Percentiles rank a stretch among this genome's conserved stretches.
phyloP scores from a whole-genome alignment of 192 early-diverging fungal species.

The Podila epigama region DNA sequence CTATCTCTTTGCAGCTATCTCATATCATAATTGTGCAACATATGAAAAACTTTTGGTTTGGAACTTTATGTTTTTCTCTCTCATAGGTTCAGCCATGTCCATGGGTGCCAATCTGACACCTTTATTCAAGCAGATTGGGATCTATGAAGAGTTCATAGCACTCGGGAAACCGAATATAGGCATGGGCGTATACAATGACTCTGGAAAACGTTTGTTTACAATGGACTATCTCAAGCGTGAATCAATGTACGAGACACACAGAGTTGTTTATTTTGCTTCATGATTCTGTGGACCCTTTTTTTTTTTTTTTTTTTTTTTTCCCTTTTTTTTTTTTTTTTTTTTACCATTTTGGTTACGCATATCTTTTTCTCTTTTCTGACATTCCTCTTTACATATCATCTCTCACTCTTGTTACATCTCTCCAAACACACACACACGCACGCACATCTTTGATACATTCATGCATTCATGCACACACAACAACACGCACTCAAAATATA shows the following conservation, averaged over 20 bases:
- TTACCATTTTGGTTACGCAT: no score
- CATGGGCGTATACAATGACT: neutral
- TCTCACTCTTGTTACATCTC: neutral
- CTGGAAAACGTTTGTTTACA: neutral
- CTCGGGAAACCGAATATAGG: neutral
- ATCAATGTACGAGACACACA: neutral
- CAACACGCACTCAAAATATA: no score
- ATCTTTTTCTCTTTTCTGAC: no score
- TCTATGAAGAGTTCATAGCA: neutral
- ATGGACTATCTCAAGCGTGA: neutral
- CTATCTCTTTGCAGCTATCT: no score
- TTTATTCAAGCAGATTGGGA: neutral
- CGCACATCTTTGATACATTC: neutral
- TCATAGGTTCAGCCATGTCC: conserved; percentile 1
- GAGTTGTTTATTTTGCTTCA: no score
- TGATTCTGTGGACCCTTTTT: no score
- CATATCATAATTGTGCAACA: no score
- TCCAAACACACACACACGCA: neutral
- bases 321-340: no score
- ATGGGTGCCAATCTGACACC: neutral
- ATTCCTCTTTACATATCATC: neutral
- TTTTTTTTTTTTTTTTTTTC: no score
- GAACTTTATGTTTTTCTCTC: neutral
- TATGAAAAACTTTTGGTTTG: no score
- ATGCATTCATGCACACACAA: no score